A percentile compares a stretch with the other conserved stretches of the same genome.
Evolutionary conservation across 805 yeast species (phyloP).

Genomic region (Cyberlindnera americana): DNA sequence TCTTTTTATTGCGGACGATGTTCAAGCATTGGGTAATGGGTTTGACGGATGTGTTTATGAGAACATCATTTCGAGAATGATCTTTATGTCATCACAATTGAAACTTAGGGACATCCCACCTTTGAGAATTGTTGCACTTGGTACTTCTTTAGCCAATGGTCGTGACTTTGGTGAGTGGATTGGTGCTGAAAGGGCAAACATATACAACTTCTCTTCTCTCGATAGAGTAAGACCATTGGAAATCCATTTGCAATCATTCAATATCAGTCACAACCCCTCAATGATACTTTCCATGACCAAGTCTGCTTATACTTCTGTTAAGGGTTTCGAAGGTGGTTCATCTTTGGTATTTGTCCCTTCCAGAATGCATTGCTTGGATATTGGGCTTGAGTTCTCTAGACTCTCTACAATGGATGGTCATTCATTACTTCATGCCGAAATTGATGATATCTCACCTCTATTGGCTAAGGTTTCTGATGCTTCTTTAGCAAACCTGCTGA

Average conservation of each 20-base stretch:
- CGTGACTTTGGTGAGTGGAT: conserved; percentile 85
- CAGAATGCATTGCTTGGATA: conserved; percentile 49
- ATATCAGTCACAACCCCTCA: conserved; percentile 48
- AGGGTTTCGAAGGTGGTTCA: conserved; percentile 29
- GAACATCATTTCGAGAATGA: conserved; percentile 62
- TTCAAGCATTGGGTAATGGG: conserved; percentile 62
- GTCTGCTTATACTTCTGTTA: conserved; percentile 44
- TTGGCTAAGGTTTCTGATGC: conserved; percentile 45
- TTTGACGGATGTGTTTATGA: conserved; percentile 64
- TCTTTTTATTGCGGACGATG: conserved; percentile 67
- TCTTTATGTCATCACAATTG: conserved; percentile 68
- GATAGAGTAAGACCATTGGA: conserved; percentile 55
- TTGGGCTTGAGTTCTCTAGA: conserved; percentile 43
- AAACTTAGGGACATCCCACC: conserved; percentile 29
- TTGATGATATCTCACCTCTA: conserved; percentile 36
- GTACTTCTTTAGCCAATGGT: conserved; percentile 68
- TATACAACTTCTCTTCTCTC: conserved; percentile 67
- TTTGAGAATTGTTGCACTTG: conserved; percentile 64
- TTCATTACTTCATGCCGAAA: conserved; percentile 39
- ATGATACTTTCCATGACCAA: conserved; percentile 47
- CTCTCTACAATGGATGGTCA: conserved; percentile 35
- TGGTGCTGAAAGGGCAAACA: conserved; percentile 57
- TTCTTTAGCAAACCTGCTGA: conserved; percentile 40
- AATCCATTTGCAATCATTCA: conserved; percentile 50
- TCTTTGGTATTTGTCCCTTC: conserved; percentile 57